Percentiles rank a stretch among this genome's conserved stretches.
These are phyloP conservation scores for Besnoitia besnoiti DNA, from an alignment of 169 alveolate genomes.

Conservation along the genomic window DNA sequence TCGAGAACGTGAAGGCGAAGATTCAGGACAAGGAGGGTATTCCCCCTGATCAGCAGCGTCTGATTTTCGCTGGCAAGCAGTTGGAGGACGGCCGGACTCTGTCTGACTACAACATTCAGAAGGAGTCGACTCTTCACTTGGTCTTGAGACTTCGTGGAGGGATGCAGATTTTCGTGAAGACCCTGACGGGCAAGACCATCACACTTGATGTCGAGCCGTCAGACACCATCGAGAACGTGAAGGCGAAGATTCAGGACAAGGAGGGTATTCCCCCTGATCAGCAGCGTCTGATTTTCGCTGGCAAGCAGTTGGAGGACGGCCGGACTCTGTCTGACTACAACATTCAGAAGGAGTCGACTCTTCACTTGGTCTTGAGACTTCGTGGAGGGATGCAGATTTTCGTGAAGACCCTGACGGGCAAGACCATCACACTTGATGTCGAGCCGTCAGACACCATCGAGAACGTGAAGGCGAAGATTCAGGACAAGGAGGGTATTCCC, in stretches of 20 bases:
- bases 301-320: conserved; percentile 98
- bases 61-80: conserved; percentile 99
- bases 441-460: conserved; percentile 97
- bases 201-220: conserved; percentile 96
- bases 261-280: conserved; percentile 98
- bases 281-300: conserved; percentile 99
- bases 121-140: conserved; percentile 80
- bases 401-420: conserved; percentile 96
- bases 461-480: conserved; percentile 78
- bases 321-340: conserved; percentile 97
- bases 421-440: conserved; percentile 95
- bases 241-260: conserved; percentile 77
- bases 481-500: conserved; percentile 89
- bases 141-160: conserved; percentile 22
- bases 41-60: conserved; percentile 99
- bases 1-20: conserved; percentile 86
- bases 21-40: conserved; percentile 82
- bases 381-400: conserved; percentile 89
- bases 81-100: conserved; percentile 98
- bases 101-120: conserved; percentile 97
- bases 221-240: conserved; percentile 93
- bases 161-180: conserved; percentile 96
- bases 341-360: conserved; percentile 91
- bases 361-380: conserved; percentile 53
- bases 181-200: conserved; percentile 96